Percentiles rank a stretch among this genome's conserved stretches.
Evolutionary conservation across 371 early-diverging fungal species (phyloP).

Genomic region (Mucor lusitanicus): DNA sequence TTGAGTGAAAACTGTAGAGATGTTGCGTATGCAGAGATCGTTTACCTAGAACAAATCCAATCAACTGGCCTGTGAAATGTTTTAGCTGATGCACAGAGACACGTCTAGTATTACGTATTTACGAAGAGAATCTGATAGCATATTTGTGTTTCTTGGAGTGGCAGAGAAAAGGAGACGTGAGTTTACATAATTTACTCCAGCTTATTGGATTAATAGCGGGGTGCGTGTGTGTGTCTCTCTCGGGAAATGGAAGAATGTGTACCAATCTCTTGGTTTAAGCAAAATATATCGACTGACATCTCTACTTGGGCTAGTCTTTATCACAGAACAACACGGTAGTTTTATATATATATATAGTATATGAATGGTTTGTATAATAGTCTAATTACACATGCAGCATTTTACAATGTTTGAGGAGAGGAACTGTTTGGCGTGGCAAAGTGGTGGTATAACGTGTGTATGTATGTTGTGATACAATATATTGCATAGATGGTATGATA

Average conservation of each 20-base stretch:
- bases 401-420: neutral
- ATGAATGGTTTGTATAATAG: neutral
- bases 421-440: neutral
- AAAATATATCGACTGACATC: too few species aligned
- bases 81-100: neutral
- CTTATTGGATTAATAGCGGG: neutral
- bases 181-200: neutral
- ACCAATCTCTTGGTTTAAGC: too few species aligned
- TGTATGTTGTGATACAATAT: neutral
- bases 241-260: too few species aligned
- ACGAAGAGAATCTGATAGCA: slow-evolving; percentile 2
- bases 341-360: neutral
- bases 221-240: neutral
- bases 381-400: neutral
- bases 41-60: slow-evolving; percentile 34
- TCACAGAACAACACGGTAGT: neutral
- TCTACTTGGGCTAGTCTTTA: too few species aligned
- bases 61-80: slow-evolving; percentile 17
- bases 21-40: neutral
- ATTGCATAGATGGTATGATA: neutral
- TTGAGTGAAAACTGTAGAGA: neutral
- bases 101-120: neutral
- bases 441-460: neutral
- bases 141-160: neutral
- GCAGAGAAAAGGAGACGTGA: neutral